Evolutionary conservation across 768 basidiomycete species (phyloP).

Genomic region (Trametopsis cervina): DNA sequence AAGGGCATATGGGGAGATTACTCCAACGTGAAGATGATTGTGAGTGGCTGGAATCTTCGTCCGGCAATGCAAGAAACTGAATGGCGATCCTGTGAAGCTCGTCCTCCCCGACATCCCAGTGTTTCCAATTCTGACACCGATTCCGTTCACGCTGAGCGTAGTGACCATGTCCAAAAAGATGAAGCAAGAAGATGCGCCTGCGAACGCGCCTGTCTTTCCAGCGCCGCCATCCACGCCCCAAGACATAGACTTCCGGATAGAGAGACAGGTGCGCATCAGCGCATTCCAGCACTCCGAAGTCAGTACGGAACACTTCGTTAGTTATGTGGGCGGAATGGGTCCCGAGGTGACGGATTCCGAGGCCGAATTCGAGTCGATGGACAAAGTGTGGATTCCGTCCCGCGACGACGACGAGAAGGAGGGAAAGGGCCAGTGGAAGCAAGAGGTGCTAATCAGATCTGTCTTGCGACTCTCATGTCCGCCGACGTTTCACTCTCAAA

Average conservation of each 20-base stretch:
- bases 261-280: slow-evolving; percentile 9
- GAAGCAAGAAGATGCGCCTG: slow-evolving; percentile 11
- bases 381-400: slow-evolving; percentile 14
- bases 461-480: slow-evolving; percentile 8
- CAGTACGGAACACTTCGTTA: slow-evolving; percentile 8
- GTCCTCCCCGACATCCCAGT: slow-evolving; percentile 12
- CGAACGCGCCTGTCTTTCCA: slow-evolving; percentile 15
- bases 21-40: slow-evolving; percentile 12
- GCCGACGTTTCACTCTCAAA: slow-evolving; percentile 13
- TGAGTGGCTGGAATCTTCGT: not conserved
- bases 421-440: slow-evolving; percentile 15
- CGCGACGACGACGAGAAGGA: slow-evolving; percentile 3
- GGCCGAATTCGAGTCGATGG: slow-evolving; percentile 13
- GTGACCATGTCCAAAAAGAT: slow-evolving; percentile 13
- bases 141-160: slow-evolving; percentile 18
- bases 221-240: slow-evolving; percentile 10
- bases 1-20: slow-evolving; percentile 18
- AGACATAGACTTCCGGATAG: slow-evolving; percentile 13
- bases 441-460: slow-evolving; percentile 15
- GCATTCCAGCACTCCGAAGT: slow-evolving; percentile 6
- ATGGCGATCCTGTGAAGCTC: slow-evolving; percentile 5
- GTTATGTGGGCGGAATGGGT: slow-evolving; percentile 5
- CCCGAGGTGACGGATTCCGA: not conserved
- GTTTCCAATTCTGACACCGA: slow-evolving; percentile 16
- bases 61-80: not conserved